These are phyloP conservation scores for Wallacemonas sp. DNA, from an alignment of 208 protist genomes.

Conservation along the genomic window DNA sequence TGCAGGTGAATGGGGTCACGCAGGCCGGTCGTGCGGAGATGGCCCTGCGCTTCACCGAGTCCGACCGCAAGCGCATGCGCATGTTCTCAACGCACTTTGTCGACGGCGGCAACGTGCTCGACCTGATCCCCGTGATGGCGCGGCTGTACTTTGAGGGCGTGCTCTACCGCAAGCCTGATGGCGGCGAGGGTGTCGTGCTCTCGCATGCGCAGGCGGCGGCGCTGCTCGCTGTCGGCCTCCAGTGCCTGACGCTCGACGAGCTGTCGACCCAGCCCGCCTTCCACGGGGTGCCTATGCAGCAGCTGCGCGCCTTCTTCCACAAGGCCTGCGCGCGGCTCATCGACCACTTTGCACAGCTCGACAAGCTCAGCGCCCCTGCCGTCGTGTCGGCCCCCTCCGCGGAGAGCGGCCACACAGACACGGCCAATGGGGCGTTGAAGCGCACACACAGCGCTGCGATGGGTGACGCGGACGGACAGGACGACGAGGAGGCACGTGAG, in stretches of 20 bases:
- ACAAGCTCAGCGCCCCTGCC: constrained; percentile 30
- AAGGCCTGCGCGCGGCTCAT: constrained; percentile 79
- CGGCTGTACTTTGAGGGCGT: constrained; percentile 87
- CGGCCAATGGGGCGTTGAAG: not conserved
- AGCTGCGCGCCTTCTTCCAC: constrained; percentile 88
- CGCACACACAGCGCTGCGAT: not conserved
- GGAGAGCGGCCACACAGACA: not conserved
- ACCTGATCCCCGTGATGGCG: constrained; percentile 94
- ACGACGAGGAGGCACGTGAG: constrained; percentile 56
- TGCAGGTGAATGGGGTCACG: constrained; percentile 55
- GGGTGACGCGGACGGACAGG: constrained; percentile 17
- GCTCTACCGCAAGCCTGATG: constrained; percentile 63
- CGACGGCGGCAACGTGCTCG: constrained; percentile 96
- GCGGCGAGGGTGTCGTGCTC: constrained; percentile 81
- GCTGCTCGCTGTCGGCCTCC: constrained; percentile 94
- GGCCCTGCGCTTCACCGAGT: constrained; percentile 57
- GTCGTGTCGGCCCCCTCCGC: not conserved
- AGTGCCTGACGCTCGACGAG: constrained; percentile 80
- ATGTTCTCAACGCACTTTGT: constrained; percentile 93
- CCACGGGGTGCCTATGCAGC: constrained; percentile 58
- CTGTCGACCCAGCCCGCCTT: constrained; percentile 66
- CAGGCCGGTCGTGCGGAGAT: constrained; percentile 69
- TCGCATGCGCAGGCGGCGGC: constrained; percentile 92
- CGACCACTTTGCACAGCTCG: constrained; percentile 68
- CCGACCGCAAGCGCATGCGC: constrained; percentile 96